phyloP scores from a whole-genome alignment of 2,329 filamentous ascomycete species.

The Pseudofabraea citricarpa region DNA sequence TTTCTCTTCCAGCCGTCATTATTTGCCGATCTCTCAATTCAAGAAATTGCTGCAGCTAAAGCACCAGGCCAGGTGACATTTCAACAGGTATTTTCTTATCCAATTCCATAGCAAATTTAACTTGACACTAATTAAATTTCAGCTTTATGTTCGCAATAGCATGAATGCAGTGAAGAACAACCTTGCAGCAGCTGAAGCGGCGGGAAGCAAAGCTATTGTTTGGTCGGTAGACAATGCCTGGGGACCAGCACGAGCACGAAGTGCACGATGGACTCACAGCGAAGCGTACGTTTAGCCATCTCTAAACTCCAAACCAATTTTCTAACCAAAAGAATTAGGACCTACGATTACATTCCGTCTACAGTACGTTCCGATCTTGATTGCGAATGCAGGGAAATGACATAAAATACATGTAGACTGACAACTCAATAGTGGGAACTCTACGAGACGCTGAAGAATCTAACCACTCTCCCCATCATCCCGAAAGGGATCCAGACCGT shows the following conservation, averaged over 20 bases:
- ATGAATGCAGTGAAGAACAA: neutral
- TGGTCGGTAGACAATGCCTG: constrained; percentile 2
- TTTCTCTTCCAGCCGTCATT: constrained; percentile 7
- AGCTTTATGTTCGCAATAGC: constrained; percentile 7
- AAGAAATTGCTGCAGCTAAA: constrained; percentile 12
- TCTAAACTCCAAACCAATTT: neutral
- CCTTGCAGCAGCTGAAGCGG: neutral
- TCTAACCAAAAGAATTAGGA: neutral
- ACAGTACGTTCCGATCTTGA: neutral
- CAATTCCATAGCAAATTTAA: no score
- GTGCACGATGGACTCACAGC: constrained; percentile 1
- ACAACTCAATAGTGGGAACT: constrained; percentile 24
- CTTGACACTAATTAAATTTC: no score
- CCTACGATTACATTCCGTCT: constrained; percentile 1
- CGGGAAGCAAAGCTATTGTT: constrained; percentile 1
- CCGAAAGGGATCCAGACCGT: constrained; percentile 22
- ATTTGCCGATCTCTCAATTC: constrained; percentile 7
- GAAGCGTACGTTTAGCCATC: neutral
- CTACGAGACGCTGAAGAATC: constrained; percentile 30
- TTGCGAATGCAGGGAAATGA: neutral
- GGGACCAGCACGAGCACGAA: constrained; percentile 1
- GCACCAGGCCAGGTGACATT: constrained; percentile 12
- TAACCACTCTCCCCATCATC: constrained; percentile 34
- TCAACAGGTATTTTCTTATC: constrained; percentile 20
- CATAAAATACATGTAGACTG: neutral